Evolutionary conservation across 331 rosid genomes (phyloP), one percentile per base, ranked within the genome.

Genomic region (Malus hybrid): DNA sequence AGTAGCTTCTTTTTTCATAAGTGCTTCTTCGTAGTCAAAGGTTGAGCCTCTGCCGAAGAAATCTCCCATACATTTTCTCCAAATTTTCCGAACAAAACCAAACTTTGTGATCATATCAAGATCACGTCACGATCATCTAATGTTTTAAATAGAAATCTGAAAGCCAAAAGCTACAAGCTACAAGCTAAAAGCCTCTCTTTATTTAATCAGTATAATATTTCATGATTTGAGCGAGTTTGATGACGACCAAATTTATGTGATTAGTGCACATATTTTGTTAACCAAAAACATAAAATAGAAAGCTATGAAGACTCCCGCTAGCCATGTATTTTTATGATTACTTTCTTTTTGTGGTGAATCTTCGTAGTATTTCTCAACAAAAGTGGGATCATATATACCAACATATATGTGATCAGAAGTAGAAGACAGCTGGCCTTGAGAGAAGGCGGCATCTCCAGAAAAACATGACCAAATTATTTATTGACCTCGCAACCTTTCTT

Each of bases 1-100:
- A 1, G 22, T 52, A 52, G 58, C 26, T 44, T 24, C 63, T 19
- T 30, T 79, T 1, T 18, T 42, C 81, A 75, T 71, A 83, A 74
- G 85, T 76, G 58, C 74, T 69, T 81, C 52, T 18, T 26, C 70
- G 32, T 82, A 84, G 92, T 89, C 97, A 89, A 91, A 89, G 79
- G 78, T 75, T 81, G 84, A 53, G 73, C 80, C 76, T 88, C 79
- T 74, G 76, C 64, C 50, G 15, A 42, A 63, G 85, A 85, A 84
- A 66, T 73, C 79, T 70, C 64, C 73, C 74, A 77, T 24, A 55
- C 81, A 67, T 72, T 50, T 19, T 70, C 39, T 66, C 56, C 68
- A 56, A 65, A 53, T 16, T 62, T 78, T 78, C 79, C 63, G 24
- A 18, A 57, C 68, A 28, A 28, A 4, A 44, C 46, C 36, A 58